Base-by-base conservation (phyloP, 108 stramenopile genomes). In the Pseudonitzschia multiseries region DNA sequence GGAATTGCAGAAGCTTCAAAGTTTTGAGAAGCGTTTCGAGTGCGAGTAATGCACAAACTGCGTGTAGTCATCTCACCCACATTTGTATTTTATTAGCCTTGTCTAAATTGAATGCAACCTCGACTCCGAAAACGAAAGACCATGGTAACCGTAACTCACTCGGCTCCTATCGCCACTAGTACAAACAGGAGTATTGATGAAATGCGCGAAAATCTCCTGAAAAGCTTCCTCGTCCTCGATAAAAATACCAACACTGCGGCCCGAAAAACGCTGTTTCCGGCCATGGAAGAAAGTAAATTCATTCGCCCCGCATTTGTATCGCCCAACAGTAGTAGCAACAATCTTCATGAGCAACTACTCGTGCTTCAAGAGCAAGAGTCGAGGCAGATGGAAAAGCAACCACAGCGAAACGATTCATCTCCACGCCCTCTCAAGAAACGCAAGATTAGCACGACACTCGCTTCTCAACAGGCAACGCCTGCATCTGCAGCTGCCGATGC, bases 361-460 rank as follows among this genome's bases (percentile, higher is more conserved):
- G n/a, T n/a, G n/a, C n/a, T n/a, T n/a, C 54, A 26, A 13, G 24
- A 56, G 20, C n/a, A 56, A 3, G 24, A 9, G 2, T 10, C 24
- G 22, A 2, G 24, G 20, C 17, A 22, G 24, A 2, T 24, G 10
- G 5, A 56, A 56, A 22, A 56, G 10, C 22, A 56, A 56, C 9
- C 21, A 56, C 54, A 56, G 22, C 54, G 54, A 56, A 26, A 56
- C 22, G 61, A 33, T 2, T 28, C 33, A 4, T 33, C 61, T 13
- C 61, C 61, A 62, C 32, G 32, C 8, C 61, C 29, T 62, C 29
- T 62, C 32, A 31, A 62, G 32, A 62, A 33, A 33, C 29, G 61
- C 32, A 62, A 40, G 36, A 62, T 33, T 14, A 40, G 15, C 36
- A 0, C 29, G 0, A 4, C 13, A 29, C 9, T 5, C 9, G 26